Base-by-base conservation (phyloP, 2,329 filamentous ascomycete species). In the Pseudopyricularia javanii region DNA sequence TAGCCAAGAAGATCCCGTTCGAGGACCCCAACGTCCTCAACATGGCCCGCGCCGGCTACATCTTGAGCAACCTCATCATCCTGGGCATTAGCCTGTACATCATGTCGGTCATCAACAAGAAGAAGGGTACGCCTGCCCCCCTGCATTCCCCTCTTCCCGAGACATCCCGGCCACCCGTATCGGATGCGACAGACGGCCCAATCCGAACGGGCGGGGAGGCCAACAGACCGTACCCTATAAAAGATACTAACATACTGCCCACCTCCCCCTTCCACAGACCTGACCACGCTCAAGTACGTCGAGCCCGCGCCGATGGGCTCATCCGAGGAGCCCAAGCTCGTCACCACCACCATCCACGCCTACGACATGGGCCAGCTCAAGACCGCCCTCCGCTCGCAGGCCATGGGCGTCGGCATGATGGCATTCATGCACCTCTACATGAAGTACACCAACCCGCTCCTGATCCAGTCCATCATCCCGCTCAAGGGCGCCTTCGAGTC, bases 361-460 rank as follows among this genome's bases (percentile, higher is more conserved):
- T 98, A 98, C 79, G 93, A 98, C 71, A 77, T 83, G 63, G 74
- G 79, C 62, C 91, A 97, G 75, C 79, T 97, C 66, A 86, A 86
- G 73, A 76, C 80, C 59, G 79, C 89, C 59, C 88, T 91, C 79
- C 93, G 93, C 71, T 80, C 85, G 59, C 91, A 97, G 75, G 74
- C 94, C 64, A 97, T 95, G 88, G 93, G 93, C 56, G 78, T 98
- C 55, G 91, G 80, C 69, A 98, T 98, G 91, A 97, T 98, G 91
- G 83, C 72, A 57, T 88, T 96, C 66, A 97, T 98, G 91, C 93
- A 98, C 75, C 60, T 98, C 57, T 98, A 97, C 83, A 87, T 98
- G 79, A 91, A 96, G 71, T 98, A 97, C 85, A 97, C 91, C 75
- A 98, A 97, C 83, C 93, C 93, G 43, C 87, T 98, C 51, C 77